phyloP scores from a whole-genome alignment of 148 eudicot genomes.

The Rhododendron vialii region DNA sequence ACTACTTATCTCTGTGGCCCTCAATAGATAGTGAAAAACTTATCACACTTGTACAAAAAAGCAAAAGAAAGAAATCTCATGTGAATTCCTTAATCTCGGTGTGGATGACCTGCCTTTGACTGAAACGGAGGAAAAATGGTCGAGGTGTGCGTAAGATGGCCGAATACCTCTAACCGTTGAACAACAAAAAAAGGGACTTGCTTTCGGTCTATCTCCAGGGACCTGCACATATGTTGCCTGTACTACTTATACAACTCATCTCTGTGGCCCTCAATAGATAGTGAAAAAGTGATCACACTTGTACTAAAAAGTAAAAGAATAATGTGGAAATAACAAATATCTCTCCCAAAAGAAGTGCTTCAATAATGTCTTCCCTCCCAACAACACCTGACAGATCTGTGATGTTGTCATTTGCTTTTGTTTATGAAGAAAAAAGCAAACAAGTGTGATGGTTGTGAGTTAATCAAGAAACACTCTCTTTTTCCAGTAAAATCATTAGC shows the following conservation, averaged over 20 bases:
- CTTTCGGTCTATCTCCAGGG: background rate
- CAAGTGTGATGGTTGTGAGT: slow-evolving; percentile 27
- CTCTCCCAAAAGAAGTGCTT: slow-evolving; percentile 7
- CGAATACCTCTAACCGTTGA: too few relatives aligned
- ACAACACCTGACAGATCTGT: slow-evolving; percentile 21
- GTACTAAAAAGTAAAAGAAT: background rate
- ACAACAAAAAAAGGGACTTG: too few relatives aligned
- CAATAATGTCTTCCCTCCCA: slow-evolving; percentile 18
- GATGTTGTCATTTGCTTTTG: slow-evolving; percentile 30
- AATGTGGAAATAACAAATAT: background rate
- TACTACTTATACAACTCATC: background rate
- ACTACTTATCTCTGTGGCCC: background rate
- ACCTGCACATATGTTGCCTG: background rate
- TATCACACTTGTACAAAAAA: background rate
- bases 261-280: background rate
- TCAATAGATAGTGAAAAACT: background rate
- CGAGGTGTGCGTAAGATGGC: too few relatives aligned
- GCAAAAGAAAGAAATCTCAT: background rate
- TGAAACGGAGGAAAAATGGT: too few relatives aligned
- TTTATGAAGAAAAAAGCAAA: slow-evolving; percentile 26
- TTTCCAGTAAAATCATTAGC: slow-evolving; percentile 34
- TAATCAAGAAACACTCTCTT: slow-evolving; percentile 39
- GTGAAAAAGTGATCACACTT: background rate
- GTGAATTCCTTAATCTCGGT: too few relatives aligned
- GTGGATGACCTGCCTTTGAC: too few relatives aligned